Percentiles rank a stretch among this genome's conserved stretches.
Conservation (phyloP, 306 rosid species). For the Cicer judaicum region DNA sequence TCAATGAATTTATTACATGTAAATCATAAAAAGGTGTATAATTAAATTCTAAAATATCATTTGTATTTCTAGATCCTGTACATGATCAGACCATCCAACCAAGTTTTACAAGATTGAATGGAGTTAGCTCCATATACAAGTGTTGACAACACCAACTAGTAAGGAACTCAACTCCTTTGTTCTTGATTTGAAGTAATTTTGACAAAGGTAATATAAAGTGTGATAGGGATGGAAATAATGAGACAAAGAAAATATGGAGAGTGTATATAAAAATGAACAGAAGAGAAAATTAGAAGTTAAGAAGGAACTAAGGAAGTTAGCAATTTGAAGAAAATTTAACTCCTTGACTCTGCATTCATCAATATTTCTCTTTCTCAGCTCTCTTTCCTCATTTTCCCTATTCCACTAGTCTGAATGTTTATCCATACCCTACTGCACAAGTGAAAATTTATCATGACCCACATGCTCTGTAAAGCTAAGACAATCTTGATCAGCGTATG, state of each 20-base stretch:
- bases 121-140: background rate
- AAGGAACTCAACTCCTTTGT: conserved; percentile 1
- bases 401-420: too few species aligned
- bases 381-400: too few species aligned
- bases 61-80: background rate
- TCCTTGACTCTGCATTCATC: too few species aligned
- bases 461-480: too few species aligned
- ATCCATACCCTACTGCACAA: too few species aligned
- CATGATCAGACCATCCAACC: conserved; percentile 1
- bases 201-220: background rate
- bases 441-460: too few species aligned
- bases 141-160: background rate
- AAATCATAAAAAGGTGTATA: background rate
- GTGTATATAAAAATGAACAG: background rate
- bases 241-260: background rate
- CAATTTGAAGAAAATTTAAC: too few species aligned
- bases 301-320: background rate
- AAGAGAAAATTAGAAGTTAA: background rate
- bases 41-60: conserved; percentile 18
- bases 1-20: conserved; percentile 7
- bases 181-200: background rate
- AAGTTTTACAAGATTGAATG: background rate
- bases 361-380: too few species aligned
- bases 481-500: too few species aligned
- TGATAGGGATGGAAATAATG: background rate